A percentile compares a stretch with the other conserved stretches of the same genome.
phyloP scores from a whole-genome alignment of 352 stramenopile species.

The Phytophthora capsici region DNA sequence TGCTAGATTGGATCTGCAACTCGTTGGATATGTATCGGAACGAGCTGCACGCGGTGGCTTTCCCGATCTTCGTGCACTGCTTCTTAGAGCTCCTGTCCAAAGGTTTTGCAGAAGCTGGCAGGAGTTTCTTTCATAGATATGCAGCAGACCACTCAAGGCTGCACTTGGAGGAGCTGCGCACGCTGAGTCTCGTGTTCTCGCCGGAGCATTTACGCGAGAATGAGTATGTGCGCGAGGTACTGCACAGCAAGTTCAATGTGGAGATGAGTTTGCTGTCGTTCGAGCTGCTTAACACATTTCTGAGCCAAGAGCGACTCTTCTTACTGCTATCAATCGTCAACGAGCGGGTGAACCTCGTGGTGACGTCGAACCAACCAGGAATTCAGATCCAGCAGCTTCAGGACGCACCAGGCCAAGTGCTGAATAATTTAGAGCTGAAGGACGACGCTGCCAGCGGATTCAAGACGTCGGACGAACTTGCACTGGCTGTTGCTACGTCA shows the following conservation, averaged over 20 bases:
- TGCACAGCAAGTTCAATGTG: conserved; percentile 87
- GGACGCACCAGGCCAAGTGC: conserved; percentile 34
- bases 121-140: conserved; percentile 67
- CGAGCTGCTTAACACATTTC: conserved; percentile 81
- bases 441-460: conserved; percentile 44
- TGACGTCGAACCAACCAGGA: conserved; percentile 74
- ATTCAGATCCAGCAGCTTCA: conserved; percentile 75
- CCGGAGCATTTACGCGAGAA: conserved; percentile 68
- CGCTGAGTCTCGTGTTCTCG: conserved; percentile 67
- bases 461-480: conserved; percentile 69
- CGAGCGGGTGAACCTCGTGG: conserved; percentile 75
- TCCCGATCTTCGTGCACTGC: conserved; percentile 85
- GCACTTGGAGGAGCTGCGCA: conserved; percentile 74
- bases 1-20: conserved; percentile 88
- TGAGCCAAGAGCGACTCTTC: conserved; percentile 82
- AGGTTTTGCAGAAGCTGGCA: conserved; percentile 55
- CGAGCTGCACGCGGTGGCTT: conserved; percentile 80
- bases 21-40: conserved; percentile 89
- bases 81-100: conserved; percentile 83
- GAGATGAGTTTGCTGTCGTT: conserved; percentile 86
- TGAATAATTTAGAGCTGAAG: conserved; percentile 52
- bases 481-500: conserved; percentile 51
- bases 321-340: conserved; percentile 81
- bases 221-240: conserved; percentile 80
- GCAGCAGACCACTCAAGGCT: conserved; percentile 69